Percentiles rank a stretch among this genome's conserved stretches.
Conservation (phyloP, 768 basidiomycete species). For the Pisolithus orientalis region DNA sequence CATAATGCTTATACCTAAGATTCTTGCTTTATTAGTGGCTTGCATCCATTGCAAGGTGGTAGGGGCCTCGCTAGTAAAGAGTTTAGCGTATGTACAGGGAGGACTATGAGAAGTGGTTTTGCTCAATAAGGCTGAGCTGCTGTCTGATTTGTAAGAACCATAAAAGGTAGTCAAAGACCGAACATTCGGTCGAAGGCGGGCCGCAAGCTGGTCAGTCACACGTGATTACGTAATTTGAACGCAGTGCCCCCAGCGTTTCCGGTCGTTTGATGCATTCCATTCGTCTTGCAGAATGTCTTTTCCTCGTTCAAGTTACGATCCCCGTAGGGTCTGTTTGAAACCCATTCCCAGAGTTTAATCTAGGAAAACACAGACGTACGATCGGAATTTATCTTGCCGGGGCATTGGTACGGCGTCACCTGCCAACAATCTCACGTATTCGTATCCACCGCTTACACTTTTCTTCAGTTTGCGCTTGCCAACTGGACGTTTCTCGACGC, state of each 20-base stretch:
- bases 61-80: neutral
- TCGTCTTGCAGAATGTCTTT: conserved; percentile 43
- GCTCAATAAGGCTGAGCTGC: neutral
- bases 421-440: no score
- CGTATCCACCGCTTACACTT: neutral
- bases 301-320: conserved; percentile 74
- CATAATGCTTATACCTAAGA: neutral
- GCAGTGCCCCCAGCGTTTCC: no score
- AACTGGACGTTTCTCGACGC: conserved; percentile 97
- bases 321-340: conserved; percentile 84
- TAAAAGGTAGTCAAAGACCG: no score
- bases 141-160: neutral
- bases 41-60: neutral
- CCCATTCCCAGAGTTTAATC: conserved; percentile 69
- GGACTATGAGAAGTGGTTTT: no score
- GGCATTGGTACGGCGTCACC: conserved; percentile 59
- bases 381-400: conserved; percentile 90
- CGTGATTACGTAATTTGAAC: no score
- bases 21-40: neutral
- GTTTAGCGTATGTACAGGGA: no score
- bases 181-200: no score
- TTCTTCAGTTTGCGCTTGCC: conserved; percentile 81
- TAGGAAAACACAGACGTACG: conserved; percentile 74
- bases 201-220: no score
- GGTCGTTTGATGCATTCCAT: neutral